A percentile compares a stretch with the other conserved stretches of the same genome.
Evolutionary conservation across 768 basidiomycete genomes (phyloP).

Genomic region (Termitomyces bulborhizus): DNA sequence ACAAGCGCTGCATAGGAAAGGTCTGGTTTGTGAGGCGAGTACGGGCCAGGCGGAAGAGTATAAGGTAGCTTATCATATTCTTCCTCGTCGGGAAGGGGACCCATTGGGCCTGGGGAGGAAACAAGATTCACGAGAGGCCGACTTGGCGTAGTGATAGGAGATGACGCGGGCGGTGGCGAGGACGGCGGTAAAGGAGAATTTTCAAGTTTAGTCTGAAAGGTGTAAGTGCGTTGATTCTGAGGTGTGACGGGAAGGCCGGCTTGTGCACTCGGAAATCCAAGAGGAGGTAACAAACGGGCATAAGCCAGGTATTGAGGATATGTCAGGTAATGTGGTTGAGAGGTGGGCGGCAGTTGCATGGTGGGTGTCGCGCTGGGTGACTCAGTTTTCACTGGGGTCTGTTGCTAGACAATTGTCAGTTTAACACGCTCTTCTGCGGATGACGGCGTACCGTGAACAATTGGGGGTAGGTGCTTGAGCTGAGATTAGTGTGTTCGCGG

Average conservation of each 20-base stretch:
- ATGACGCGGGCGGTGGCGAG: conserved; percentile 49
- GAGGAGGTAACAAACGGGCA: conserved; percentile 19
- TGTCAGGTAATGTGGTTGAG: conserved; percentile 26
- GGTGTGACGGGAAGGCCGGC: conserved; percentile 43
- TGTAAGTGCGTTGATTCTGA: conserved; percentile 33
- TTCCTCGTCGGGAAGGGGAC: conserved; percentile 53
- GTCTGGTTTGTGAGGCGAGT: conserved; percentile 73
- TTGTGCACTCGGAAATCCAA: conserved; percentile 25
- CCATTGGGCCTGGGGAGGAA: conserved; percentile 81
- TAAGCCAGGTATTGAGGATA: conserved; percentile 33
- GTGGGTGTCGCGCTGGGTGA: conserved; percentile 38
- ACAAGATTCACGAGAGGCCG: conserved; percentile 64
- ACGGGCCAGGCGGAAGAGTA: conserved; percentile 78
- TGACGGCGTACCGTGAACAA: conserved; percentile 22
- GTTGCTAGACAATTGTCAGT: conserved; percentile 14
- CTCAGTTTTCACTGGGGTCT: conserved; percentile 31
- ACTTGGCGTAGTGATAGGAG: conserved; percentile 60
- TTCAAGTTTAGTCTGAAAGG: conserved; percentile 23
- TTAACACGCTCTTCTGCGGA: conserved; percentile 2
- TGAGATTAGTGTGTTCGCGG: conserved; percentile 42
- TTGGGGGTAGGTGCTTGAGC: conserved; percentile 17
- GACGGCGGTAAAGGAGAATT: conserved; percentile 53
- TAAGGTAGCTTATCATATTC: conserved; percentile 67
- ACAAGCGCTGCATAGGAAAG: conserved; percentile 94
- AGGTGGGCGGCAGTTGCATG: conserved; percentile 14